These are phyloP conservation scores for Scolecobasidium constrictum DNA, from an alignment of 2,329 filamentous ascomycete species.

Conservation along the genomic window DNA sequence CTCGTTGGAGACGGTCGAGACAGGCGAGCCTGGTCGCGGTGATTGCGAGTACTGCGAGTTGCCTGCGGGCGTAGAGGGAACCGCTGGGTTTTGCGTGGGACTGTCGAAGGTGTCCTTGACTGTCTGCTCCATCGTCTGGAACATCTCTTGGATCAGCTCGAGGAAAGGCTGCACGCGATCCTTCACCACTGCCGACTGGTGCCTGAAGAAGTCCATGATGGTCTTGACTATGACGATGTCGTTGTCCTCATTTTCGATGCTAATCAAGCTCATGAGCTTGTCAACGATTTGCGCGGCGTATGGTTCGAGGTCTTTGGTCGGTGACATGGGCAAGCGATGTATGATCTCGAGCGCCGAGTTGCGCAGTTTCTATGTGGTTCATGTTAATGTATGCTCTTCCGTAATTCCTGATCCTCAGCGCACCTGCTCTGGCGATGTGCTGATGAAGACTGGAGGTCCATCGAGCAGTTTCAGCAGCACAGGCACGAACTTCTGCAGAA, in stretches of 20 bases:
- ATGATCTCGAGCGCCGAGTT: constrained; percentile 92
- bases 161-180: constrained; percentile 82
- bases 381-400: background rate
- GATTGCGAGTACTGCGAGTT: constrained; percentile 66
- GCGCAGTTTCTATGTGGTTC: constrained; percentile 62
- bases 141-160: constrained; percentile 86
- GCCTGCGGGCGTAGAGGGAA: constrained; percentile 51
- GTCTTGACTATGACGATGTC: constrained; percentile 97
- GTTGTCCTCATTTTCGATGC: constrained; percentile 95
- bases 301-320: constrained; percentile 72
- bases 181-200: constrained; percentile 74
- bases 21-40: constrained; percentile 80
- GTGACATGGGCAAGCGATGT: constrained; percentile 68
- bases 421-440: constrained; percentile 81
- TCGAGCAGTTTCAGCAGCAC: constrained; percentile 78
- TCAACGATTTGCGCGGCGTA: constrained; percentile 86
- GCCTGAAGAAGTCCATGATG: constrained; percentile 90
- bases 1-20: constrained; percentile 60
- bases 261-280: constrained; percentile 77
- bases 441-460: constrained; percentile 82
- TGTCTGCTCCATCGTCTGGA: constrained; percentile 86
- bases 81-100: constrained; percentile 40
- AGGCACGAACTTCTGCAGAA: constrained; percentile 80
- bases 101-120: constrained; percentile 93
- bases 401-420: constrained; percentile 17